These are phyloP conservation scores for Ascomycota sp. DNA, from an alignment of 2,329 filamentous ascomycete genomes.

Conservation along the genomic window DNA sequence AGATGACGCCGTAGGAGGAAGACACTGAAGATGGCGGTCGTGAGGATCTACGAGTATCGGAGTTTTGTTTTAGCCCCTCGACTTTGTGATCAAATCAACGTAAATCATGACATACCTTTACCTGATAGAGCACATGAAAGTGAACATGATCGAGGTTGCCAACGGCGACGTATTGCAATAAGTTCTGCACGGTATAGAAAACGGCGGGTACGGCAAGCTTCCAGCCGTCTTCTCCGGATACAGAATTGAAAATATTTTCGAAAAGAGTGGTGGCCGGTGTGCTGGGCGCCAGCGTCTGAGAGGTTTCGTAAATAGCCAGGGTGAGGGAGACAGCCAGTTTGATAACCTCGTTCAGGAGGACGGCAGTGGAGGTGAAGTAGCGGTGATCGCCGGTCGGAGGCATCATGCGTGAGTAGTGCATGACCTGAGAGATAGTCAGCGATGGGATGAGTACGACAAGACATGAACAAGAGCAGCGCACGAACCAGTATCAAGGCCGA, in stretches of 20 bases:
- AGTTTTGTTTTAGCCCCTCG: too few species aligned
- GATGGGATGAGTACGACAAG: background rate
- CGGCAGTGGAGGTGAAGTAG: slow-evolving; percentile 84
- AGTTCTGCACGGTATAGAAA: slow-evolving; percentile 81
- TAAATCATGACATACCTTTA: slow-evolving; percentile 38
- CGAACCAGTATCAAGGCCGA: slow-evolving; percentile 53
- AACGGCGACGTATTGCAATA: slow-evolving; percentile 79
- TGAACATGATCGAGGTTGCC: slow-evolving; percentile 82
- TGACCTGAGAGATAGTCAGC: slow-evolving; percentile 32
- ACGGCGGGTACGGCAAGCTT: slow-evolving; percentile 77
- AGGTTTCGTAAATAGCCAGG: slow-evolving; percentile 74
- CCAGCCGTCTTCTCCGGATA: slow-evolving; percentile 86
- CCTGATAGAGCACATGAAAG: slow-evolving; percentile 82
- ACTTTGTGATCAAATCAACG: too few species aligned
- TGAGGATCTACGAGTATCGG: slow-evolving; percentile 55
- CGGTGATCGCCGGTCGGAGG: slow-evolving; percentile 63
- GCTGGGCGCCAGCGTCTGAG: slow-evolving; percentile 53
- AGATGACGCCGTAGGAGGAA: slow-evolving; percentile 52
- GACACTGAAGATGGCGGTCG: slow-evolving; percentile 74
- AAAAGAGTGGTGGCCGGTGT: slow-evolving; percentile 66
- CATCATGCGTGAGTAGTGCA: slow-evolving; percentile 93
- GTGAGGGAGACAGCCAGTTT: slow-evolving; percentile 76
- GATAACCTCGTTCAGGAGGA: slow-evolving; percentile 81
- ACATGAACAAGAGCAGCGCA: slow-evolving; percentile 1
- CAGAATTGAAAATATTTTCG: slow-evolving; percentile 54